Conservation (phyloP, 495 filamentous ascomycete genomes). For the Jackrogersella minutella region DNA sequence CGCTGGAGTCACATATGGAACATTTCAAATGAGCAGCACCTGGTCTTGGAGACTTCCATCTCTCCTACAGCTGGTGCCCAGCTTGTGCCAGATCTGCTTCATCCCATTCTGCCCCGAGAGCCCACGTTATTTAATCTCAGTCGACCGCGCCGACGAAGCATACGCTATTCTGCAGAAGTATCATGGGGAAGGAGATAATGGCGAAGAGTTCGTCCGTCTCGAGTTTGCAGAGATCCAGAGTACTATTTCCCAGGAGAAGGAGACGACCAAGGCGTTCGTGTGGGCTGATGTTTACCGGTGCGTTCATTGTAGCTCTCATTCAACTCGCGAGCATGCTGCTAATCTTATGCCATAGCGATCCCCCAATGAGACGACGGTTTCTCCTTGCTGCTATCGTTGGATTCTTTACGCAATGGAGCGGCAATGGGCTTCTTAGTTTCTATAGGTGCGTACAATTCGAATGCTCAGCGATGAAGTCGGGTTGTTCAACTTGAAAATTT, state of each 20-base stretch:
- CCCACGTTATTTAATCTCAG: conserved; percentile 58
- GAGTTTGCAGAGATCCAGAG: conserved; percentile 64
- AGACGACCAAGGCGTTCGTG: conserved; percentile 52
- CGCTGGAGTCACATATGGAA: conserved; percentile 63
- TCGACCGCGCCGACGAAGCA: conserved; percentile 60
- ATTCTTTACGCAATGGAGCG: conserved; percentile 55
- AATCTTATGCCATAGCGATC: conserved; percentile 38
- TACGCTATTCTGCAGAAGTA: conserved; percentile 62
- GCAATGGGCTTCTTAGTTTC: conserved; percentile 62
- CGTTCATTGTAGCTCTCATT: background rate
- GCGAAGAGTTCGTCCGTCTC: conserved; percentile 59
- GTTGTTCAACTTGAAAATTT: background rate
- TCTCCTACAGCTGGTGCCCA: conserved; percentile 58
- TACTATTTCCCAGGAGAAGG: conserved; percentile 61
- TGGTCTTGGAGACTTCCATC: conserved; percentile 71
- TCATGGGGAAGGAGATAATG: conserved; percentile 62
- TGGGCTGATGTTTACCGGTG: conserved; percentile 61
- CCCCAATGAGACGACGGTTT: conserved; percentile 60
- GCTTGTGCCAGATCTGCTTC: conserved; percentile 59
- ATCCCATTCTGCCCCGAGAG: conserved; percentile 60
- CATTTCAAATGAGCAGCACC: conserved; percentile 58
- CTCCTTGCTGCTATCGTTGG: conserved; percentile 59
- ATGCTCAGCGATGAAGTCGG: background rate
- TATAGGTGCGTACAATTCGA: conserved; percentile 35
- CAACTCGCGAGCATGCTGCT: background rate